phyloP scores from a whole-genome alignment of 352 stramenopile species.

The Globisporangium nunn region DNA sequence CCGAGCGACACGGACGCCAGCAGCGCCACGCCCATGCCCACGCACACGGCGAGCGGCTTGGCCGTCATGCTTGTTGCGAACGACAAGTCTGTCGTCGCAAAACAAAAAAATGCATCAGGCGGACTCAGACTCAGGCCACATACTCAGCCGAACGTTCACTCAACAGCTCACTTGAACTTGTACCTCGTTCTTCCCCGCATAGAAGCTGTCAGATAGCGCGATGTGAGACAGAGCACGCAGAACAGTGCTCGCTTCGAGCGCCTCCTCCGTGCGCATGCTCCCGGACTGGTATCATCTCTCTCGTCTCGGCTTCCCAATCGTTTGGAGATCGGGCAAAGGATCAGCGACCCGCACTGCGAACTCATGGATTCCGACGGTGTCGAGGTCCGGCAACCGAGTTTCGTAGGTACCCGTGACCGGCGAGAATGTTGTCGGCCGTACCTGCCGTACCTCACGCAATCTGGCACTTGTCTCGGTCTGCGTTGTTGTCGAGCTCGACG shows the following conservation, averaged over 20 bases:
- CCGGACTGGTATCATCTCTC: too few relatives aligned
- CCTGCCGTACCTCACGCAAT: constrained; percentile 60
- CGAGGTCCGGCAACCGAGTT: constrained; percentile 24
- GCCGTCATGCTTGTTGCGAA: constrained; percentile 1
- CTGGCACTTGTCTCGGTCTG: constrained; percentile 40
- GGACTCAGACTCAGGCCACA: too few relatives aligned
- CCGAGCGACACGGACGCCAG: constrained; percentile 63
- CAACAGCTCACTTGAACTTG: too few relatives aligned
- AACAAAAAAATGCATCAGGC: too few relatives aligned
- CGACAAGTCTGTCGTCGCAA: too few relatives aligned
- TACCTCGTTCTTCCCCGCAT: too few relatives aligned
- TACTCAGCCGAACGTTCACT: too few relatives aligned
- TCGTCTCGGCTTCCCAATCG: too few relatives aligned
- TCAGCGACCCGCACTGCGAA: constrained; percentile 1
- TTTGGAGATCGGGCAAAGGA: neutral
- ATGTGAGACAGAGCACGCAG: too few relatives aligned
- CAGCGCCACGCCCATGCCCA: constrained; percentile 68
- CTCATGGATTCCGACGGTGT: constrained; percentile 26
- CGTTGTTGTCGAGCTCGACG: constrained; percentile 60
- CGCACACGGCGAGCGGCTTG: constrained; percentile 39
- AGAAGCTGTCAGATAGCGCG: too few relatives aligned
- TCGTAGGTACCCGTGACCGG: constrained; percentile 30
- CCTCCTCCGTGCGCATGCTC: too few relatives aligned
- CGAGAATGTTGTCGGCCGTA: constrained; percentile 68
- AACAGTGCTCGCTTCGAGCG: too few relatives aligned